phyloP scores from a whole-genome alignment of 2,329 filamentous ascomycete genomes.

The Orbilia javanica region DNA sequence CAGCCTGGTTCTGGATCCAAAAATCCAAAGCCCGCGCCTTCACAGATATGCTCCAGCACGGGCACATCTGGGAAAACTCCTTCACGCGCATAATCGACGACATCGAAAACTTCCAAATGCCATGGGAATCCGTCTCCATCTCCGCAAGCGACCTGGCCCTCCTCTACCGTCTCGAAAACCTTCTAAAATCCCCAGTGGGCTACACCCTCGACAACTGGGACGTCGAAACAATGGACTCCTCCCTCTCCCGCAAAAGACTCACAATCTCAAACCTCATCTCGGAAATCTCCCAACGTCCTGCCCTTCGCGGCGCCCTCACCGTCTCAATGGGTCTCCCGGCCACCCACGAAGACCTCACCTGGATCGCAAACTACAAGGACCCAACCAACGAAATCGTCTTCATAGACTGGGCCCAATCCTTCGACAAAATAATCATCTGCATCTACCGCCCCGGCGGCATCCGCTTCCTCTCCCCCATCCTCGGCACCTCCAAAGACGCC shows the following conservation, averaged over 20 bases:
- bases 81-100: slow-evolving; percentile 41
- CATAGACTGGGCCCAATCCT: slow-evolving; percentile 44
- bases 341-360: slow-evolving; percentile 52
- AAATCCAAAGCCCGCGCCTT: slow-evolving; percentile 50
- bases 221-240: slow-evolving; percentile 28
- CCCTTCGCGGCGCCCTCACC: slow-evolving; percentile 32
- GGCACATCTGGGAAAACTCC: slow-evolving; percentile 33
- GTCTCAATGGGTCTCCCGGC: slow-evolving; percentile 46
- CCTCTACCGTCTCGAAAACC: slow-evolving; percentile 36
- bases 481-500: slow-evolving; percentile 21
- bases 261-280: slow-evolving; percentile 24
- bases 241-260: background rate
- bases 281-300: slow-evolving; percentile 34
- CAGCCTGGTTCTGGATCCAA: slow-evolving; percentile 52
- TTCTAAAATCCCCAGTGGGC: slow-evolving; percentile 45
- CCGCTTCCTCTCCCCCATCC: background rate
- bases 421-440: slow-evolving; percentile 49
- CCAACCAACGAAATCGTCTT: slow-evolving; percentile 38
- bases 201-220: slow-evolving; percentile 53
- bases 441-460: slow-evolving; percentile 40
- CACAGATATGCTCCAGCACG: slow-evolving; percentile 41
- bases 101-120: slow-evolving; percentile 42
- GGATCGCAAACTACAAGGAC: slow-evolving; percentile 41
- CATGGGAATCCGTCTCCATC: slow-evolving; percentile 38
- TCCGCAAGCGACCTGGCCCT: slow-evolving; percentile 27